Evolutionary conservation across 495 filamentous ascomycete genomes (phyloP).

Genomic region (Annulohypoxylon moriforme): DNA sequence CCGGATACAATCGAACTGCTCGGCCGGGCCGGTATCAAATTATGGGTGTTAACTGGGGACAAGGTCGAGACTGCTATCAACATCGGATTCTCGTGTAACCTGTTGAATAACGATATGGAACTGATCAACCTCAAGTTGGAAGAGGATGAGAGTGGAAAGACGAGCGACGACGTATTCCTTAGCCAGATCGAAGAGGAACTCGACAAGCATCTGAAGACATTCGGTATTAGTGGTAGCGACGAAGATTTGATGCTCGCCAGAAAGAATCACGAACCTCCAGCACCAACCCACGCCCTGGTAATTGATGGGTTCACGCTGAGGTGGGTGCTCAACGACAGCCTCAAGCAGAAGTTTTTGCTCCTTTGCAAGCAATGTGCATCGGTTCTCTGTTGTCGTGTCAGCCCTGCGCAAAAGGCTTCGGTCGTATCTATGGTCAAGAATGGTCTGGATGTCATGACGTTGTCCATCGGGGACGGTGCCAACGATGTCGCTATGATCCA

Average conservation of each 20-base stretch:
- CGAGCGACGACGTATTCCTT: conserved; percentile 54
- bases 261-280: conserved; percentile 83
- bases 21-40: conserved; percentile 94
- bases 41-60: conserved; percentile 99
- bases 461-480: conserved; percentile 96
- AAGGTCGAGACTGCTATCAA: conserved; percentile 99
- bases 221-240: conserved; percentile 86
- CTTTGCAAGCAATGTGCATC: conserved; percentile 98
- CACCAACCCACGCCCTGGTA: conserved; percentile 92
- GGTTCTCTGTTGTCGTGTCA: conserved; percentile 97
- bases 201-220: conserved; percentile 75
- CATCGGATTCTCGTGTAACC: conserved; percentile 98
- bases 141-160: conserved; percentile 67
- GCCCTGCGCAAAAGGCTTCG: conserved; percentile 96
- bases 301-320: conserved; percentile 96
- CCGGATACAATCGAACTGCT: conserved; percentile 95
- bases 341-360: conserved; percentile 92
- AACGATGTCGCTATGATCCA: conserved; percentile 99
- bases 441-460: conserved; percentile 95
- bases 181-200: conserved; percentile 74
- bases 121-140: conserved; percentile 89
- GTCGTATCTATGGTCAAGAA: conserved; percentile 95
- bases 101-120: conserved; percentile 98
- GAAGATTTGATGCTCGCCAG: conserved; percentile 84
- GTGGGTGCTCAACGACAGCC: conserved; percentile 81